Percentiles rank a stretch among this genome's conserved stretches.
Evolutionary conservation across 2,329 filamentous ascomycete species (phyloP).

Genomic region (Cordyceps pruinosa): DNA sequence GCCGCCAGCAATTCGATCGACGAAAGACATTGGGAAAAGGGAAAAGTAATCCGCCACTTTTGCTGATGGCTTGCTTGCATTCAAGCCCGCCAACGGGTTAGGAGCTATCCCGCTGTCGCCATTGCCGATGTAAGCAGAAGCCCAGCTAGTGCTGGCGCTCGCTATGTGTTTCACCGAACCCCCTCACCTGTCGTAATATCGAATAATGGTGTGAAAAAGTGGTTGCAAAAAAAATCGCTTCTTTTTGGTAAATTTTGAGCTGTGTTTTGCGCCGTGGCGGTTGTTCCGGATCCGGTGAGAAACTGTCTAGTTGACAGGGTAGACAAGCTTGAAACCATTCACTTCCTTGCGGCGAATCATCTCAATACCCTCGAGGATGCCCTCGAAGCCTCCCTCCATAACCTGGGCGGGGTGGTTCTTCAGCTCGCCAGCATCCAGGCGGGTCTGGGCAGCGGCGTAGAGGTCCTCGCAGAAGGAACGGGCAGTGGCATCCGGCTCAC

Average conservation of each 20-base stretch:
- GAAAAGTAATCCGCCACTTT: not conserved
- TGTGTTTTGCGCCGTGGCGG: not conserved
- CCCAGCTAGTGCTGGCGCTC: not conserved
- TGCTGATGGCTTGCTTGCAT: not conserved
- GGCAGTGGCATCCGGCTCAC: slow-evolving; percentile 7
- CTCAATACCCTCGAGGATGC: slow-evolving; percentile 26
- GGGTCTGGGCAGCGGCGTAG: slow-evolving; percentile 10
- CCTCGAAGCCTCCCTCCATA: slow-evolving; percentile 24
- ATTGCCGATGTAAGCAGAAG: slow-evolving; percentile 7
- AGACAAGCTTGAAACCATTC: slow-evolving; percentile 37
- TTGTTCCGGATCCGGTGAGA: not conserved
- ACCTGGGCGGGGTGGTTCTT: slow-evolving; percentile 14
- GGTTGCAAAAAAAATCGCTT: slow-evolving; percentile 1
- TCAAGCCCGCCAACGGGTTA: not conserved
- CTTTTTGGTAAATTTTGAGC: not conserved
- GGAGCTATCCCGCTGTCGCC: not conserved
- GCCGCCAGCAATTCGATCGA: not conserved
- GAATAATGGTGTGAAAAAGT: not conserved
- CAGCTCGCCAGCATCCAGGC: slow-evolving; percentile 13
- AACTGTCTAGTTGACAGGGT: slow-evolving; percentile 13
- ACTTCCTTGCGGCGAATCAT: slow-evolving; percentile 26
- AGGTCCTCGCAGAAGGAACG: slow-evolving; percentile 9
- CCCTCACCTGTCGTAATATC: not conserved
- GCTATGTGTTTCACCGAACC: not conserved
- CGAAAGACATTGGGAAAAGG: not conserved